Evolutionary conservation across 2,329 filamentous ascomycete genomes (phyloP), one percentile per base, ranked within the genome.

Genomic region (Neofusicoccum sp.): DNA sequence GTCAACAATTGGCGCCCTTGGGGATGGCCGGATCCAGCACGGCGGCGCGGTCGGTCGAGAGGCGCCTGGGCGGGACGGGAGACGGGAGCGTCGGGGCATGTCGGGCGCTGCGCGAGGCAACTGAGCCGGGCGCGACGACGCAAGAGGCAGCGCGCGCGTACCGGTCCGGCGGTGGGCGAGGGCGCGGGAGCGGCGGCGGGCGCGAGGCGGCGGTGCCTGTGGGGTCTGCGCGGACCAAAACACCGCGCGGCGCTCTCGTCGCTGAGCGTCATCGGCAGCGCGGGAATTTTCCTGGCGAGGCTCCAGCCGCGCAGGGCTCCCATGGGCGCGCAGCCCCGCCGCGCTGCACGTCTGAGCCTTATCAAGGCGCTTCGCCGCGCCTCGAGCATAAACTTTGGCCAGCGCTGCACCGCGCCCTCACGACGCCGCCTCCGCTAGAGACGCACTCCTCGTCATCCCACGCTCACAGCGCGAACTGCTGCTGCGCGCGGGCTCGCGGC

Each of bases 41-140:
- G 51, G 14, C 14, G 51, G 38, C 6, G 36, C 36, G 33, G 28
- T 34, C 8, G n/a, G 9, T 31, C 20, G 26, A 54, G 30, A 16
- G 49, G 34, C 14, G 26, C 9, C 36, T 20, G 51, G 9, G 6
- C 38, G 51, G 51, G 34, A 36, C 36, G 49, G 49, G 4, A 12
- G 51, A 56, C 48, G 48, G 48, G 48, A 53, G 20, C 11, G 34
- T 30, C 38, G 51, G 51, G n/a, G 36, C 38, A 43, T 26, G 1
- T 56, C 51, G 51, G 51, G 49, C 14, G 3, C 12, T 41, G 49
- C 31, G 28, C 51, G 51, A 56, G 51, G 51, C 9, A 56, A 56
- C 51, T 56, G 38, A 33, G 51, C 51, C 51, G 51, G 49, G 48
- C 48, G 48, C 16, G 20, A 51, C 8, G 48, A 40, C 48, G 48